Base-by-base conservation (phyloP, 495 filamentous ascomycete genomes). In the Lichenothelia convexa region DNA sequence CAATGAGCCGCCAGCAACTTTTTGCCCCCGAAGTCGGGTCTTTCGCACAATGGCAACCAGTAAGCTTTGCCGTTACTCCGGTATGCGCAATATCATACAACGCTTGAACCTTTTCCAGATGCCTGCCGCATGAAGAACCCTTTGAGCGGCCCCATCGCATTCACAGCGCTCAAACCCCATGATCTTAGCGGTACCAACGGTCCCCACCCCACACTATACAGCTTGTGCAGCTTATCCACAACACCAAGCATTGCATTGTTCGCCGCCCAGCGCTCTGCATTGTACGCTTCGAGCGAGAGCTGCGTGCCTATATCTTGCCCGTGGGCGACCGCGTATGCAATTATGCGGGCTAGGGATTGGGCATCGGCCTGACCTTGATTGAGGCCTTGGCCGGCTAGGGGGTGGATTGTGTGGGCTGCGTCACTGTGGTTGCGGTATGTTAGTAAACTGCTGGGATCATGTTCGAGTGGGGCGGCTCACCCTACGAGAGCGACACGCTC, bases 301-400 rank as follows among this genome's bases (percentile, higher is more conserved):
- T 67, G 46, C 32, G 42, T 48, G 23, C 63, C 54, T 15, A 94
- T 71, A 55, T 97, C 89, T 62, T 79, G 75, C 0, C 91, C 89
- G 48, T 86, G 74, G 30, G 58, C 59, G 17, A 91, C 75, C 4
- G 83, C 82, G 39, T 76, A 75, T 43, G 76, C 69, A 35, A 97
- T 75, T 0, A 73, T 75, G 30, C 61, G 60, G 6, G 71, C 71
- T 5, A 97, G 67, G 26, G 75, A 73, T 35, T 80, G 70, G 1
- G 87, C 76, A 51, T 97, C 89, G 13, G 71, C 82, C 38, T 93
- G 72, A 3, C 89, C 89, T 46, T 91, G 82, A 49, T 97, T 97
- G 12, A 97, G 67, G 1, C 89, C 89, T 53, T 95, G 89, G 4
- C 89, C 89, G 1, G 85, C 89, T 18, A 97, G 71, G 0, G 89